Evolutionary conservation across 306 rosid genomes (phyloP).

Genomic region (Trifolium pratense): DNA sequence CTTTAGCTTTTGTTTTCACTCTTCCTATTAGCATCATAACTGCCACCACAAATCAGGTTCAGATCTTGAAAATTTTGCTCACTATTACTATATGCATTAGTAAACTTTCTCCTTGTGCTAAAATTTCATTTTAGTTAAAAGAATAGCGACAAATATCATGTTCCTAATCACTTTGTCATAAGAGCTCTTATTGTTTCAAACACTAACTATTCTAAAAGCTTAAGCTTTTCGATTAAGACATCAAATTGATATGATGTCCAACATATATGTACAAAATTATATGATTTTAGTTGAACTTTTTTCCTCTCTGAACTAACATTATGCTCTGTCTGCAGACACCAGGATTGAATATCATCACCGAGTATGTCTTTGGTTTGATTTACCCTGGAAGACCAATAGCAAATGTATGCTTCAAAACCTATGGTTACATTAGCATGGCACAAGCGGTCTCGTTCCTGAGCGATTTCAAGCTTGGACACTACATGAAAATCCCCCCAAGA

Average conservation of each 20-base stretch:
- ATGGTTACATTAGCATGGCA: constrained; percentile 76
- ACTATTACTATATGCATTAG: not conserved
- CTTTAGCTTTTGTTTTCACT: constrained; percentile 69
- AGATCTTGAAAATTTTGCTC: constrained; percentile 31
- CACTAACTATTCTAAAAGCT: not conserved
- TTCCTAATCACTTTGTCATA: not conserved
- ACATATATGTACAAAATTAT: not conserved
- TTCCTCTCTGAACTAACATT: not conserved
- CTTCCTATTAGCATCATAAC: constrained; percentile 89
- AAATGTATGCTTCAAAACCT: constrained; percentile 89
- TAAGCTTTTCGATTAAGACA: not conserved
- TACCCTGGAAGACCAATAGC: constrained; percentile 85
- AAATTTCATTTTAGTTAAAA: not conserved
- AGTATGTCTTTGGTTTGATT: constrained; percentile 78
- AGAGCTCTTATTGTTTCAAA: not conserved
- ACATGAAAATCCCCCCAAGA: constrained; percentile 90
- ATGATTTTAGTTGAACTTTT: not conserved
- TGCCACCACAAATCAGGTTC: constrained; percentile 92
- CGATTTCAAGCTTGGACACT: constrained; percentile 91
- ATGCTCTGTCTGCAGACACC: constrained; percentile 56
- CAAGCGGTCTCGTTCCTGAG: constrained; percentile 86
- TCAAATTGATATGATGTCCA: not conserved
- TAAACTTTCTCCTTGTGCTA: not conserved
- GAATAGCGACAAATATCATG: not conserved
- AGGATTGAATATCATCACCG: constrained; percentile 79